Base-by-base conservation (phyloP, 345 rosid genomes). In the Heritiera littoralis region DNA sequence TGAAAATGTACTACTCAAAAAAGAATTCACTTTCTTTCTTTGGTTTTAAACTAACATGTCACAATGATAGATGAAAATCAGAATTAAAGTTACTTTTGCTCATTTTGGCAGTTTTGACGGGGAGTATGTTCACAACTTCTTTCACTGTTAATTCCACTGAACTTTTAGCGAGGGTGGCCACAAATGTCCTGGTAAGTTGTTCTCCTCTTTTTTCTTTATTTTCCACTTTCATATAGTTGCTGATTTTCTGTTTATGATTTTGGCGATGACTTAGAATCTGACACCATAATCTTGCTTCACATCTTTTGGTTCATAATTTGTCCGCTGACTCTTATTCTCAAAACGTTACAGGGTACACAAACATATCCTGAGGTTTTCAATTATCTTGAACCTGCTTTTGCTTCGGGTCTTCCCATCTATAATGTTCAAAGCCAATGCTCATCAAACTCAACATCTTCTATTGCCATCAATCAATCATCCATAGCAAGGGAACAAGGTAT, bases 301-400 rank as follows among this genome's bases (percentile, higher is more conserved):
- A 56, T 68, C 55, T 71, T 77, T 60, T 83, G 77, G 54, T 68
- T 12, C 59, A 68, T 77, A 5, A 45, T 28, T 28, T 66, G 64
- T 18, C 71, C 64, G 60, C 74, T 81, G 40, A 51, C 82, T 17
- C 79, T 74, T 63, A 48, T 72, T 83, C 49, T 78, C 49, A 52
- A 58, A 81, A 79, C 77, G 58, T 78, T 86, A 76, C 94, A 96
- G 99, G 98, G 98, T 65, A 82, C 99, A 85, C 63, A 84, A 49
- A 59, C 84, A 23, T 52, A 73, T 78, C 79, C 92, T 48, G 49
- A 45, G 40, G 6, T 7, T 43, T 58, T 74, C 79, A 84, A 88
- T 76, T 88, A 60, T 79, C 78, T 93, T 74, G 99, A 96, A 52
- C 87, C 98, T 66, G 95, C 91, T 79, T 84, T 94, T 74, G 55